Base-by-base conservation (phyloP, 2,329 filamentous ascomycete species). In the Zarea fungicola region DNA sequence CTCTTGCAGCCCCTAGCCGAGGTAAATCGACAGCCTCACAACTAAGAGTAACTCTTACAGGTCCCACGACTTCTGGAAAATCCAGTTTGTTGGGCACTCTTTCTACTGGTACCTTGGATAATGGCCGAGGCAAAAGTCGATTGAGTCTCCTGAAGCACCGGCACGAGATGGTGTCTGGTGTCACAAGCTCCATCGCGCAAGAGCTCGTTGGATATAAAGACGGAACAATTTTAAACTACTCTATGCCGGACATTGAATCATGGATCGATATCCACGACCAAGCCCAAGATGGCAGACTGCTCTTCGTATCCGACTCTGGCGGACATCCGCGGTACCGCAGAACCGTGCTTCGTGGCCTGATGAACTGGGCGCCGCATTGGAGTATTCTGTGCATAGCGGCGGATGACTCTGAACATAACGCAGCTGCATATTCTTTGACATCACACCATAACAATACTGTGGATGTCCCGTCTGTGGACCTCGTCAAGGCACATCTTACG, bases 361-460 rank as follows among this genome's bases (percentile, higher is more conserved):
- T 99, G 54, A 93, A 91, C 39, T 97, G 93, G 91, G 87, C 88
- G 31, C 93, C 93, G 8, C 90, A 97, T 63, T 99, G 93, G 85
- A 90, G 88, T 1, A 66, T 96, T 19, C 75, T 97, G 2, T 96
- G 95, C 57, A 82, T 97, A 53, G 83, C 89, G 40, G 89, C 89
- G 29, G 87, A 93, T 60, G 85, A 86, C 54, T 74, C 77, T 10
- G 81, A 85, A 11, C 59, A 64, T 39, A 57, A 58, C 4, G 56
- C 60, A 4, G 60, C 62, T 19, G 25, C 36, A 13, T 26, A 41
- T 19, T 28, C 16, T 6, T 13, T 28, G 9, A 14, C 22, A n/a
- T 8, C 13, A 13, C 37, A 29, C 6, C 29, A 29, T n/a, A 18
- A 42, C 16, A 29, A 35, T 8, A 42, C 42, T 14, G 32, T 29